Evolutionary conservation across 1,139 yeast genomes (phyloP), one percentile per base, ranked within the genome.

Genomic region (Candida mesenterica): DNA sequence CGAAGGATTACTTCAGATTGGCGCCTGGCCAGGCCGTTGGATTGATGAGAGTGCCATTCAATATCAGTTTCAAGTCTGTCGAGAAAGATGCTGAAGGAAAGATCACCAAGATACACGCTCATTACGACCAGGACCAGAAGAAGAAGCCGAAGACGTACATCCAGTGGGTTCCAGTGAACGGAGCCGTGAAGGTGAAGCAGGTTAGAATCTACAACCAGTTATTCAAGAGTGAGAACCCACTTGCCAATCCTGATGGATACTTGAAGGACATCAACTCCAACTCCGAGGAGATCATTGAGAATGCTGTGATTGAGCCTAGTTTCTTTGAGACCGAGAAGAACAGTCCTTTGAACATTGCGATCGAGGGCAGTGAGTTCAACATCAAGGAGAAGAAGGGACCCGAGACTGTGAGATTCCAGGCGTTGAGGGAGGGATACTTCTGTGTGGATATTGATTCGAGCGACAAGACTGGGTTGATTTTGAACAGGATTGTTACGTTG

Each of bases 21-120:
- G 90, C 96, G 1, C 96, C 96, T 15, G 85, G 84, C 32, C 96
- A 90, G 68, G 79, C 96, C 3, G 98, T 94, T 45, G 99, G 99
- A n/a, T 72, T 94, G 51, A 78, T 94, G 72, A 88, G 81, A 61
- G 96, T 92, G 22, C 96, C 97, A 41, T 77, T 75, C 65, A 88
- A 84, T 42, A 72, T 94, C 44, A 75, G 83, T 37, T 94, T 85
- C 50, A 80, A 79, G 40, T 74, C 81, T 30, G 75, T 79, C 40
- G 86, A 82, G 46, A 78, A 71, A 52, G 83, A 83, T 50, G 68
- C 58, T 15, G 47, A 62, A 1, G 97, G 96, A 16, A 68, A 75
- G 33, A 76, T 89, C 36, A 65, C 68, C 14, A 79, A 78, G 61
- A 77, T 94, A 40, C 82, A 82, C 47, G 96, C 86, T 31, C 77